Conservation (phyloP, 164 flowering plant genomes). For the Vitis rotundifolia region DNA sequence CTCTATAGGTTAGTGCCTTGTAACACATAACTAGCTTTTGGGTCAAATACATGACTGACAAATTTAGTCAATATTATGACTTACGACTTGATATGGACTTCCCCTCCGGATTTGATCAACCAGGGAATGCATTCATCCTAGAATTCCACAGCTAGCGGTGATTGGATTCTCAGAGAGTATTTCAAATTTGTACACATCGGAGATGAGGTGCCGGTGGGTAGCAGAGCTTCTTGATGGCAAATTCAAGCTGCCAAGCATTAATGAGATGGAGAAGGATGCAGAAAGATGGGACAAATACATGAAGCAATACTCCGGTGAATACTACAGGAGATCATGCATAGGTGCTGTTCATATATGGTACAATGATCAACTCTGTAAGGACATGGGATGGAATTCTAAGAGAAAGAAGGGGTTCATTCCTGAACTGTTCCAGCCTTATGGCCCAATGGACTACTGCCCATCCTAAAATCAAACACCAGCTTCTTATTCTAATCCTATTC, state of each 20-base stretch:
- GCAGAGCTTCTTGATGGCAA: slow-evolving; percentile 43
- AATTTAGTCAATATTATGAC: too few species aligned
- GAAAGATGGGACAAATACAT: slow-evolving; percentile 45
- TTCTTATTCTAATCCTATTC: too few species aligned
- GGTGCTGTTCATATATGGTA: slow-evolving; percentile 61
- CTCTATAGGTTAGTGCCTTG: slow-evolving; percentile 49
- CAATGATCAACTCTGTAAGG: slow-evolving; percentile 70
- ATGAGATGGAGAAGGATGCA: slow-evolving; percentile 55
- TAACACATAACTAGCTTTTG: background rate
- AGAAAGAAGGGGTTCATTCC: slow-evolving; percentile 57
- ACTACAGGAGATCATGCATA: slow-evolving; percentile 49
- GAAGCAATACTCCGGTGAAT: slow-evolving; percentile 33
- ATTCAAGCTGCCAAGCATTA: slow-evolving; percentile 48
- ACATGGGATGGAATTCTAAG: slow-evolving; percentile 66
- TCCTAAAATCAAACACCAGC: background rate
- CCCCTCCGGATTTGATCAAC: background rate
- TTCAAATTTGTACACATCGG: slow-evolving; percentile 56
- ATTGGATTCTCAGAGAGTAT: slow-evolving; percentile 58
- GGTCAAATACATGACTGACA: too few species aligned
- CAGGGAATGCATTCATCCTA: slow-evolving; percentile 60
- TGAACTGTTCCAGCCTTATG: slow-evolving; percentile 62
- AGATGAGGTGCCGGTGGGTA: slow-evolving; percentile 63
- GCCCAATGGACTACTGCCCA: slow-evolving; percentile 48
- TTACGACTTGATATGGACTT: background rate
- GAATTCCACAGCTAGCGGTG: slow-evolving; percentile 61